phyloP scores from a whole-genome alignment of 768 basidiomycete genomes.

The Suillus subluteus region DNA sequence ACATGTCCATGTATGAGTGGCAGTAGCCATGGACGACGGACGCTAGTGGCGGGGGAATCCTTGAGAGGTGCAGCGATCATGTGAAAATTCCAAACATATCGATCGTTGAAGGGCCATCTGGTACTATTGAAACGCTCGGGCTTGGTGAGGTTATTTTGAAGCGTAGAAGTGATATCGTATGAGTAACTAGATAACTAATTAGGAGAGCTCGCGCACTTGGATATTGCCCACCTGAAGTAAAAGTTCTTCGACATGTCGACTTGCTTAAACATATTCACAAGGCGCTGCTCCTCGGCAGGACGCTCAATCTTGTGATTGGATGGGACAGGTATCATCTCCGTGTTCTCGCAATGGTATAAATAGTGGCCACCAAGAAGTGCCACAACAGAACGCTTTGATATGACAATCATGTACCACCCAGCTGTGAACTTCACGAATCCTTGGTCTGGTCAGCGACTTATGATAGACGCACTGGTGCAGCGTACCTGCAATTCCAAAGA shows the following conservation, averaged over 20 bases:
- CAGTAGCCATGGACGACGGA: slow-evolving; percentile 79
- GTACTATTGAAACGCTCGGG: slow-evolving; percentile 46
- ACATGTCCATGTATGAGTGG: slow-evolving; percentile 96
- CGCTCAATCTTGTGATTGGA: slow-evolving; percentile 85
- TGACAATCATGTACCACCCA: slow-evolving; percentile 93
- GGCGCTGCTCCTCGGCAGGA: slow-evolving; percentile 84
- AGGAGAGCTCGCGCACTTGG: not conserved
- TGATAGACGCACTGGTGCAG: not conserved
- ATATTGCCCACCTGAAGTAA: slow-evolving; percentile 79
- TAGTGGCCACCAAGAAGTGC: slow-evolving; percentile 95
- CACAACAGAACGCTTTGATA: slow-evolving; percentile 89
- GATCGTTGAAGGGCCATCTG: slow-evolving; percentile 76
- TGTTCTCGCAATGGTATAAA: slow-evolving; percentile 93
- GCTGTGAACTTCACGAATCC: slow-evolving; percentile 95
- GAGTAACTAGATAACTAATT: slow-evolving; percentile 65
- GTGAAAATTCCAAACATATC: slow-evolving; percentile 95
- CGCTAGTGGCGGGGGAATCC: slow-evolving; percentile 39
- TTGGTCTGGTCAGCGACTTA: slow-evolving; percentile 1
- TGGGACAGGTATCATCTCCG: slow-evolving; percentile 79
- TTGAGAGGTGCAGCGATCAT: slow-evolving; percentile 75
- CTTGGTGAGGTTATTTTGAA: slow-evolving; percentile 87
- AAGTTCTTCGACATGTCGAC: slow-evolving; percentile 99
- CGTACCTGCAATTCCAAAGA: slow-evolving; percentile 84
- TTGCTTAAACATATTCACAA: slow-evolving; percentile 91
- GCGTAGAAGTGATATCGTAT: slow-evolving; percentile 94